A percentile compares a stretch with the other conserved stretches of the same genome.
Evolutionary conservation across 805 yeast species (phyloP).

Genomic region (Sugiyamaella mastotermitis): DNA sequence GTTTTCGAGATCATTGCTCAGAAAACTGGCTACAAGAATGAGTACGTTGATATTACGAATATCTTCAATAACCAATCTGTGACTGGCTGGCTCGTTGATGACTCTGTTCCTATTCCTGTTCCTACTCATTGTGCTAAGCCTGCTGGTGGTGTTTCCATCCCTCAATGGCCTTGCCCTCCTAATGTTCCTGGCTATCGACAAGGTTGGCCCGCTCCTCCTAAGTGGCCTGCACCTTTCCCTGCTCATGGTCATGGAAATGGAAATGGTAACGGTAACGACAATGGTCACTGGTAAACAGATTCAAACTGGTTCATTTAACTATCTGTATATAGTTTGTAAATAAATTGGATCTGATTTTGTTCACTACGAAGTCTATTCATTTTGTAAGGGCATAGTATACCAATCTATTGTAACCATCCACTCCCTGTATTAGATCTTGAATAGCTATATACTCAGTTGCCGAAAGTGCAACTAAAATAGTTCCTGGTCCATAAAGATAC

Average conservation of each 20-base stretch:
- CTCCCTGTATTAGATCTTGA: conserved; percentile 42
- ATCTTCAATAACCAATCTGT: conserved; percentile 12
- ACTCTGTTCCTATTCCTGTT: conserved; percentile 7
- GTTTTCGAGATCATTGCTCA: conserved; percentile 40
- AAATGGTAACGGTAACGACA: too few species aligned
- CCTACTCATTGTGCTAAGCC: conserved; percentile 11
- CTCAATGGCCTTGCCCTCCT: neutral
- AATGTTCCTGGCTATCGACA: too few species aligned
- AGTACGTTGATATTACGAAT: conserved; percentile 9
- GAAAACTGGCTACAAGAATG: conserved; percentile 22
- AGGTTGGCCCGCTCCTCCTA: too few species aligned
- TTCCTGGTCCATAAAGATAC: conserved; percentile 64
- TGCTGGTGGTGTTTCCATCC: conserved; percentile 11
- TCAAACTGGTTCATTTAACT: too few species aligned
- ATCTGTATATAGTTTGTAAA: too few species aligned
- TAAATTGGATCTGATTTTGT: too few species aligned
- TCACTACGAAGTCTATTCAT: too few species aligned
- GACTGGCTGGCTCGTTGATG: conserved; percentile 10
- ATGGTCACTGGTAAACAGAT: too few species aligned
- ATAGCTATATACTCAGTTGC: conserved; percentile 48
- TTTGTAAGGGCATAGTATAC: too few species aligned
- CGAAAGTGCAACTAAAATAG: conserved; percentile 55
- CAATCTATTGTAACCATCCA: conserved; percentile 46
- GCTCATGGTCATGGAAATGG: too few species aligned
- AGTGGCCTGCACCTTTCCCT: too few species aligned